phyloP scores from a whole-genome alignment of 2,329 filamentous ascomycete species.

The Sporothrix humicola region DNA sequence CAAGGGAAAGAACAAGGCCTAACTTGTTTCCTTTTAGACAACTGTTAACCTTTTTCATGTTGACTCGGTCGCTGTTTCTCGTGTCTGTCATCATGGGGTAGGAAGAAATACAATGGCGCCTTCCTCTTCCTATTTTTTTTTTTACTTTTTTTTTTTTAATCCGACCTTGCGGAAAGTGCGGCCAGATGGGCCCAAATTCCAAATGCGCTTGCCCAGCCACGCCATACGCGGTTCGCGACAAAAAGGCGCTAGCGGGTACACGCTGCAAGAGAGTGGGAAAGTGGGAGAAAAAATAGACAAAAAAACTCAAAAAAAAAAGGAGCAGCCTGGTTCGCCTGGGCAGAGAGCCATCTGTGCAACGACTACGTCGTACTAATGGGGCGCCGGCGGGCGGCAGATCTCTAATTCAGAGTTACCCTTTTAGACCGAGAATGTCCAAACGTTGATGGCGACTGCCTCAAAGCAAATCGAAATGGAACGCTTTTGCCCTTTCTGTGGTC shows the following conservation, averaged over 20 bases:
- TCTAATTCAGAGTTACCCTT: no score
- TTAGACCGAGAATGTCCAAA: background rate
- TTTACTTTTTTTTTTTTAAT: conserved; percentile 10
- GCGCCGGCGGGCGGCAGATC: background rate
- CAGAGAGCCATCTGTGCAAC: background rate
- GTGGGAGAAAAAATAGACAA: background rate
- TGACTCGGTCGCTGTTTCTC: conserved; percentile 10
- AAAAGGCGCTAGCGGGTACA: conserved; percentile 29
- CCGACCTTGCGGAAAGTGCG: conserved; percentile 34
- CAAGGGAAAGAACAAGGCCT: background rate
- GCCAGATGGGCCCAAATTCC: conserved; percentile 2
- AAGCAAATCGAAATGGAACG: background rate
- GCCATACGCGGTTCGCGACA: conserved; percentile 37
- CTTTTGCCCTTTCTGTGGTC: background rate
- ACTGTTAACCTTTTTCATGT: conserved; percentile 14
- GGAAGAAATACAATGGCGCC: background rate
- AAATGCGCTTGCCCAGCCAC: conserved; percentile 32
- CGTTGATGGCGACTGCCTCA: background rate
- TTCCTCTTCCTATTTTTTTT: conserved; percentile 6
- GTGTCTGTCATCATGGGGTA: background rate
- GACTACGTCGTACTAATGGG: background rate
- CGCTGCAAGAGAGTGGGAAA: conserved; percentile 15
- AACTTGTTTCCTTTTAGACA: background rate
- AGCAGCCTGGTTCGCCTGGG: no score
- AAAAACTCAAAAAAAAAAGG: background rate